Conservation (phyloP, 2,329 filamentous ascomycete species). For the Fusarium tricinctum region DNA sequence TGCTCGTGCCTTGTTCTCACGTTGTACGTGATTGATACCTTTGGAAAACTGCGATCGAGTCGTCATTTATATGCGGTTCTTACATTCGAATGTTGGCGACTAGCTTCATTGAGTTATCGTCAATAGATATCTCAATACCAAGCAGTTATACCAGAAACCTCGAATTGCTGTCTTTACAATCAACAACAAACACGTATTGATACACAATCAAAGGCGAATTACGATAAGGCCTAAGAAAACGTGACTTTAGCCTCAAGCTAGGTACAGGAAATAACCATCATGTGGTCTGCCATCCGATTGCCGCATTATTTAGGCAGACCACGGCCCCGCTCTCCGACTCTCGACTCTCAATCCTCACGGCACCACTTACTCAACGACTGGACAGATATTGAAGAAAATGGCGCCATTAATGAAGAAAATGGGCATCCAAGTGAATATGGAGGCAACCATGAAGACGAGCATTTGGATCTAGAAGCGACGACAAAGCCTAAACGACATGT, state of each 20-base stretch:
- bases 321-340: slow-evolving; percentile 31
- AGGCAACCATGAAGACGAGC: not conserved
- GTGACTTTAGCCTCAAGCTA: slow-evolving; percentile 25
- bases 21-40: not conserved
- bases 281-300: slow-evolving; percentile 31
- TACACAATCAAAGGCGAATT: not conserved
- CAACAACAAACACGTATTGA: not conserved
- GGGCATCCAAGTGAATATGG: not conserved
- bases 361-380: slow-evolving; percentile 41
- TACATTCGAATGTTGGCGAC: not conserved
- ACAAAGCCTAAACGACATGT: slow-evolving; percentile 14
- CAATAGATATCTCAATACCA: not conserved
- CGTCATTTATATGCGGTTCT: not conserved
- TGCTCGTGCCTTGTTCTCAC: slow-evolving; percentile 1
- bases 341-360: slow-evolving; percentile 28
- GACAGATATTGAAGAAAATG: slow-evolving; percentile 32
- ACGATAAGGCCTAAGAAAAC: slow-evolving; percentile 15
- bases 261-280: slow-evolving; percentile 1
- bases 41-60: not conserved
- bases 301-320: slow-evolving; percentile 30
- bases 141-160: not conserved
- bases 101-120: not conserved
- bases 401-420: not conserved
- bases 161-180: not conserved
- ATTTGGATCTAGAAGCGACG: not conserved